Base-by-base conservation (phyloP, 441 rosid species). In the Populus hybrid region DNA sequence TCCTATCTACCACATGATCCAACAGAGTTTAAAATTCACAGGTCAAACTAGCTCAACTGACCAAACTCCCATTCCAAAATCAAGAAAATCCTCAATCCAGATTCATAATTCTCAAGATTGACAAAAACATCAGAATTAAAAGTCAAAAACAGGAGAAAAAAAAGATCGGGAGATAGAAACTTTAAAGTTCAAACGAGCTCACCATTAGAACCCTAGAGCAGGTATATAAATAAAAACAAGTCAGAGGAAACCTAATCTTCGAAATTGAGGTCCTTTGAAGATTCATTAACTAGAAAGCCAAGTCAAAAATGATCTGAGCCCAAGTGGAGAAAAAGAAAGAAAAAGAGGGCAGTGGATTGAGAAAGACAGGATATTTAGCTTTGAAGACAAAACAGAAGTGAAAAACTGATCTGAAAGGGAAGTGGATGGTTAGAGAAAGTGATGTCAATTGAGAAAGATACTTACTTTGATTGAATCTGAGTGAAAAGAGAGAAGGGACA, bases 401-500 rank as follows among this genome's bases (percentile, higher is more conserved):
- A 5, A 50, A 50, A 50, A 50, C 57, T 50, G 20, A 14, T 50
- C 57, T 50, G 69, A 73, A 34, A 66, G 75, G 68, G 71, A 34
- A 67, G 75, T 9, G 72, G 74, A 68, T 32, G 26, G 70, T 21
- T 36, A 70, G 57, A 75, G 76, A 84, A 74, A 83, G 78, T 75
- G 81, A 75, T 65, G 76, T n/a, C 14, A 8, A 63, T 57, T 59
- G 74, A 83, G n/a, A 81, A 61, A 77, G 74, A 73, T 74, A 76
- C 86, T 71, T 69, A 75, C 80, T 84, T 84, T 34, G 86, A 75
- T 78, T 76, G 83, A 81, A 88, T 86, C 88, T 76, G 82, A 86
- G 84, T 59, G 78, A 32, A 81, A 69, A 75, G 23, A 36, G 28
- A 74, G 84, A 73, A 72, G 82, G 65, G 66, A 38, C 67, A 75